Percentiles rank a stretch among this genome's conserved stretches.
Conservation (phyloP, 2,329 filamentous ascomycete species). For the Dothideomycetes sp. region DNA sequence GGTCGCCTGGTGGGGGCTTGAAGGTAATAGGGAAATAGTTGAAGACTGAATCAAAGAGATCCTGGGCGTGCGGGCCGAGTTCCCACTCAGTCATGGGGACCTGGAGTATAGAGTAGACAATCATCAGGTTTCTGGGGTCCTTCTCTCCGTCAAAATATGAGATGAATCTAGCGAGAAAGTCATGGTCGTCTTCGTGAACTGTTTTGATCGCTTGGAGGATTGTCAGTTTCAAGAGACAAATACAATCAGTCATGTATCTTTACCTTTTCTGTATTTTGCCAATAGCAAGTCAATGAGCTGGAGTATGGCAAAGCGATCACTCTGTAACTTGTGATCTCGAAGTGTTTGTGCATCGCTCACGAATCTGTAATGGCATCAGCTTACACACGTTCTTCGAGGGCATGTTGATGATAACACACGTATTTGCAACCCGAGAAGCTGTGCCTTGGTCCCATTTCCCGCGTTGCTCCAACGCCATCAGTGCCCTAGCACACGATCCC, state of each 20-base stretch:
- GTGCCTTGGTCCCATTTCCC: conserved; percentile 52
- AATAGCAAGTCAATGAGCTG: conserved; percentile 53
- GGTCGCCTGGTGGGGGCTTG: conserved; percentile 58
- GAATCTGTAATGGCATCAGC: conserved; percentile 32
- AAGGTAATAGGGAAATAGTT: conserved; percentile 68
- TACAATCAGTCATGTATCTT: no score
- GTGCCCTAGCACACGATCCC: conserved; percentile 49
- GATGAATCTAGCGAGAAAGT: conserved; percentile 53
- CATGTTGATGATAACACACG: conserved; percentile 28
- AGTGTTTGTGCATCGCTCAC: conserved; percentile 47
- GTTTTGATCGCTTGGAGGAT: conserved; percentile 47
- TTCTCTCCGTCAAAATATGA: conserved; percentile 60
- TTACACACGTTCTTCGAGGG: neutral
- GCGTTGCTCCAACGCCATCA: conserved; percentile 50
- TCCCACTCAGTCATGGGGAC: conserved; percentile 62
- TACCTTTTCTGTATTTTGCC: conserved; percentile 50
- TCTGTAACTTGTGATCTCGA: conserved; percentile 53
- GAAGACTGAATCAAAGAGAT: conserved; percentile 59
- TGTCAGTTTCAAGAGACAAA: no score
- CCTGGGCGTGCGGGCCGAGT: conserved; percentile 50
- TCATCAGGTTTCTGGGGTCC: conserved; percentile 60
- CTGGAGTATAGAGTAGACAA: conserved; percentile 58
- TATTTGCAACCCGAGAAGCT: conserved; percentile 44
- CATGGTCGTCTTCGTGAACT: conserved; percentile 43
- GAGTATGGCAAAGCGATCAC: conserved; percentile 51